A percentile compares a stretch with the other conserved stretches of the same genome.
Conservation (phyloP, 306 rosid genomes). For the Erythrophleum fordii region DNA sequence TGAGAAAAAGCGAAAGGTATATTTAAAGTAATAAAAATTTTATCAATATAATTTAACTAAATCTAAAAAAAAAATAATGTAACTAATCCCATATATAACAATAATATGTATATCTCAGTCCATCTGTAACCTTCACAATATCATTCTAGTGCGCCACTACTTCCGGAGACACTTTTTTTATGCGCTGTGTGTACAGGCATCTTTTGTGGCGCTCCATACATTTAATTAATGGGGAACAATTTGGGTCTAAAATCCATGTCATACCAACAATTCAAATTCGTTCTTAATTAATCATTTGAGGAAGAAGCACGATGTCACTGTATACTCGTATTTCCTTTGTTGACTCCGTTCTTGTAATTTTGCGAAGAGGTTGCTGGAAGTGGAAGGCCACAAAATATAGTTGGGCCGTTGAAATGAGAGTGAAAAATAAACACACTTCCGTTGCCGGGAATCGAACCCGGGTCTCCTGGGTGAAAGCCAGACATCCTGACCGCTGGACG, state of each 20-base stretch:
- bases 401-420: too few species aligned
- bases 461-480: slow-evolving; percentile 99
- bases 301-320: neutral
- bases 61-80: too few species aligned
- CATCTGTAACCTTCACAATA: neutral
- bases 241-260: too few species aligned
- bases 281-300: neutral
- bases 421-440: neutral
- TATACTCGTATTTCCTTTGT: neutral
- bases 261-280: neutral
- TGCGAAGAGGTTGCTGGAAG: neutral
- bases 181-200: neutral
- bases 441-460: slow-evolving; percentile 86
- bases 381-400: neutral
- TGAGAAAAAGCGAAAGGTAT: too few species aligned
- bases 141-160: slow-evolving; percentile 40
- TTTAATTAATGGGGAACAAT: slow-evolving; percentile 1
- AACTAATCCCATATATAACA: too few species aligned
- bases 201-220: neutral
- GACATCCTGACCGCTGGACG: slow-evolving; percentile 99
- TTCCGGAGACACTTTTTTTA: neutral
- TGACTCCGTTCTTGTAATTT: neutral
- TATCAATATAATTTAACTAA: too few species aligned
- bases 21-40: too few species aligned
- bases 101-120: neutral